Evolutionary conservation across 2,329 filamentous ascomycete species (phyloP), one percentile per base, ranked within the genome.

Genomic region (Apiospora hydei): DNA sequence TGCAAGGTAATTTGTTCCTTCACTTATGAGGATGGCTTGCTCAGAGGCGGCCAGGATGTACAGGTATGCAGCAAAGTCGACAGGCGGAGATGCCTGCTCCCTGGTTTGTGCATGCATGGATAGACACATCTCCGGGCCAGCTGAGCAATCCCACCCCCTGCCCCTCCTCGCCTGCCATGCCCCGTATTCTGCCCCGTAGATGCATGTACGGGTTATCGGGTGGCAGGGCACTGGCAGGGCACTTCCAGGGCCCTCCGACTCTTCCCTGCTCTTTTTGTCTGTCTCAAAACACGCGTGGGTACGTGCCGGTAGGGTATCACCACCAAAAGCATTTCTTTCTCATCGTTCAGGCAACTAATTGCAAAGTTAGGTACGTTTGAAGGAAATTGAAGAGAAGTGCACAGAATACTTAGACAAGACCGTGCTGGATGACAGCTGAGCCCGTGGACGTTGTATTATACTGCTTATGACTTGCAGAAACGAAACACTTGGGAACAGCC

Each of bases 381-480:
- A 7, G 46, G 21, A 46, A 0, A 46, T 21, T 46, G 49, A 51
- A n/a, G 49, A 51, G 49, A 26, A 49, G 26, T 30, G 26, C 26
- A 30, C 18, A 10, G 53, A 61, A 26, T 8, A 30, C 26, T 30
- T 30, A 2, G 16, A 61, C 26, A 18, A 21, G 16, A 7, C 26
- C 4, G 7, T 21, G 8, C 5, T 30, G 30, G 14, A 21, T 34
- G 53, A 61, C 14, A 61, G 53, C 26, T 11, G 18, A 34, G 7
- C 6, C 16, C 7, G 24, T 4, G 30, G 53, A 41, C 57, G 57
- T 64, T 64, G 57, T 41, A 64, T 64, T 64, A 64, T 64, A 64
- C 57, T 64, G 57, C 57, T 64, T 64, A 64, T 64, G 57, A 64
- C 30, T 64, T 41, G 57, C 53, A 61, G 53, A 61, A 61, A 61